Conservation (phyloP, 208 protist species). For the Trypanosoma melophagium region DNA sequence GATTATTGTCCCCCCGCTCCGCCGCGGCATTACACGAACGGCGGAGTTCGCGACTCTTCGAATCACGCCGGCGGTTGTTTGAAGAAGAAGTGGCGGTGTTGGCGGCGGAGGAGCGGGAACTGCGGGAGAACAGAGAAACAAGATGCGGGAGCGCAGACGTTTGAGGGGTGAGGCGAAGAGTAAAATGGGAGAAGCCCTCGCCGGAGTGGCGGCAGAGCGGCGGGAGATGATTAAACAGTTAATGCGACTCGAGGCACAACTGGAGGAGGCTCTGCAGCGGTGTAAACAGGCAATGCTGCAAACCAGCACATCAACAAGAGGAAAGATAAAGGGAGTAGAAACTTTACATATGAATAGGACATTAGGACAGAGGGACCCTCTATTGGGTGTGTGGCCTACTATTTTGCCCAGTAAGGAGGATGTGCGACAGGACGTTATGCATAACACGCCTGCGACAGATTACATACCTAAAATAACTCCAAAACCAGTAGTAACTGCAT, state of each 20-base stretch:
- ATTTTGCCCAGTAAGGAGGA: too few species aligned
- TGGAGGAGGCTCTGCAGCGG: slow-evolving; percentile 5
- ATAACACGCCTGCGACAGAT: too few species aligned
- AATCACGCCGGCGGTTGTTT: neutral
- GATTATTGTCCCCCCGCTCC: neutral
- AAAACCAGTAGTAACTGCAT: too few species aligned
- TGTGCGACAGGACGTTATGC: too few species aligned
- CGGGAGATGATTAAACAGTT: slow-evolving; percentile 15
- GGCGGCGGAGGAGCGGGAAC: slow-evolving; percentile 5
- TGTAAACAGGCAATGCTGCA: slow-evolving; percentile 3
- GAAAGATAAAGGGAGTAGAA: too few species aligned
- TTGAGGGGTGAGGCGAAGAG: neutral
- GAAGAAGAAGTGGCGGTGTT: neutral
- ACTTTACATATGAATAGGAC: too few species aligned
- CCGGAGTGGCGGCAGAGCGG: slow-evolving; percentile 7
- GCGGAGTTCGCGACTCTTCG: neutral
- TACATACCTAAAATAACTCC: too few species aligned
- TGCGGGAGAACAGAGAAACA: neutral
- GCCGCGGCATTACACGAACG: neutral
- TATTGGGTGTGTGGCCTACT: too few species aligned
- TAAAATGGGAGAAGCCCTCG: slow-evolving; percentile 15
- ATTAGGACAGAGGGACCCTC: too few species aligned
- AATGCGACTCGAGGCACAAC: neutral
- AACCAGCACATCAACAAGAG: neutral
- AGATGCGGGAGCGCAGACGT: too few species aligned